These are phyloP conservation scores for Penicillium samsonianum DNA, from an alignment of 495 filamentous ascomycete species.

Conservation along the genomic window DNA sequence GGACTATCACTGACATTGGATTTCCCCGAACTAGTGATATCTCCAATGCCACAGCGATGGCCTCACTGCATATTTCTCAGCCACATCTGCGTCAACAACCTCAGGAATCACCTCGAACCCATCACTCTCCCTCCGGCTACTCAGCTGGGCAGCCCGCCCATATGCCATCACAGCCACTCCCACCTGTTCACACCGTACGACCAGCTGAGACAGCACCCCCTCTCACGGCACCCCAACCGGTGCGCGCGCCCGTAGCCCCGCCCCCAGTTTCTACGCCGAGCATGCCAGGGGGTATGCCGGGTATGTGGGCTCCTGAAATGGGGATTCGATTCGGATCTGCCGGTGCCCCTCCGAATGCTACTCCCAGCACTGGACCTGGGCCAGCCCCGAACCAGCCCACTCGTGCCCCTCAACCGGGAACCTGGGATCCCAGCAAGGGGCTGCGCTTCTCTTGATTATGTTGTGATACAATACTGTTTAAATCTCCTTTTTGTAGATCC, in stretches of 20 bases:
- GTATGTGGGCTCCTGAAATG: conserved; percentile 78
- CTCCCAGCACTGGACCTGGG: conserved; percentile 17
- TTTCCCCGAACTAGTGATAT: conserved; percentile 52
- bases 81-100: conserved; percentile 35
- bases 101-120: conserved; percentile 27
- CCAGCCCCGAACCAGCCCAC: conserved; percentile 23
- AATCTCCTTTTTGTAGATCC: background rate
- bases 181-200: conserved; percentile 29
- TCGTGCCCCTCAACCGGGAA: conserved; percentile 21
- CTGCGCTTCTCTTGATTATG: conserved; percentile 58
- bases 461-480: background rate
- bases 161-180: conserved; percentile 32
- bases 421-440: conserved; percentile 65
- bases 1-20: conserved; percentile 15
- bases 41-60: conserved; percentile 59
- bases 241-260: conserved; percentile 54
- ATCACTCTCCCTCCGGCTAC: conserved; percentile 21
- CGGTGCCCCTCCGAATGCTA: conserved; percentile 20
- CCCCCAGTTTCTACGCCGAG: conserved; percentile 50
- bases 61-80: conserved; percentile 57
- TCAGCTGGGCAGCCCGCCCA: conserved; percentile 31
- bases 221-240: conserved; percentile 57
- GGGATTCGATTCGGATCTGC: conserved; percentile 69
- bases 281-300: conserved; percentile 28
- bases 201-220: conserved; percentile 32